These are phyloP conservation scores for Striga hermonthica DNA, from an alignment of 305 asterid genomes.

Conservation along the genomic window DNA sequence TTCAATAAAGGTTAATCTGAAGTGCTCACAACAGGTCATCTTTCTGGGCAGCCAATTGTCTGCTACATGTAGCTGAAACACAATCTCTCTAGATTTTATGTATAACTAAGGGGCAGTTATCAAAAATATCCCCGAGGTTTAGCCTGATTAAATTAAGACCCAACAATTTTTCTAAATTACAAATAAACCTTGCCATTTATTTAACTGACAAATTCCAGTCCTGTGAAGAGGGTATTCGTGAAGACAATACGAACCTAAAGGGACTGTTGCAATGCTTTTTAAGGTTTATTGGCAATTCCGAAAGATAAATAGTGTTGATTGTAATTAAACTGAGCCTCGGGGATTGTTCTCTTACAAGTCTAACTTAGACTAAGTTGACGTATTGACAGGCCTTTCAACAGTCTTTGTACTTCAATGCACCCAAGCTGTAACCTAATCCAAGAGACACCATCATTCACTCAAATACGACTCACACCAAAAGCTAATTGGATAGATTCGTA, in stretches of 20 bases:
- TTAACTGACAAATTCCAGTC: not conserved
- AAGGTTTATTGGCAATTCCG: not conserved
- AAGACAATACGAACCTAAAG: too few species aligned
- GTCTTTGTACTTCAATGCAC: not conserved
- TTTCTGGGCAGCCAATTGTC: slow-evolving; percentile 10
- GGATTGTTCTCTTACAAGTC: not conserved
- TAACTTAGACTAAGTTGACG: not conserved
- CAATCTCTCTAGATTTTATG: not conserved
- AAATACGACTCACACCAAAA: too few species aligned
- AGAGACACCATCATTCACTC: not conserved
- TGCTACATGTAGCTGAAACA: slow-evolving; percentile 5
- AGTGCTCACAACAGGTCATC: not conserved
- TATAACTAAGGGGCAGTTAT: not conserved
- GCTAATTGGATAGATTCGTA: too few species aligned
- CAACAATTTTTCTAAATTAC: not conserved
- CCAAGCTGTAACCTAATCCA: not conserved
- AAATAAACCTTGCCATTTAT: not conserved
- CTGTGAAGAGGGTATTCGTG: too few species aligned
- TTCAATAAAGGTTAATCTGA: not conserved
- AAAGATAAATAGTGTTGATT: not conserved
- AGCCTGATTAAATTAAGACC: not conserved
- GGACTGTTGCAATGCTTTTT: too few species aligned
- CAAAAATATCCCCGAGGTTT: not conserved
- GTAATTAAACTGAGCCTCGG: not conserved
- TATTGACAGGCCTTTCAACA: not conserved